Base-by-base conservation (phyloP, 2,329 filamentous ascomycete genomes). In the Scytalidium lignicola region DNA sequence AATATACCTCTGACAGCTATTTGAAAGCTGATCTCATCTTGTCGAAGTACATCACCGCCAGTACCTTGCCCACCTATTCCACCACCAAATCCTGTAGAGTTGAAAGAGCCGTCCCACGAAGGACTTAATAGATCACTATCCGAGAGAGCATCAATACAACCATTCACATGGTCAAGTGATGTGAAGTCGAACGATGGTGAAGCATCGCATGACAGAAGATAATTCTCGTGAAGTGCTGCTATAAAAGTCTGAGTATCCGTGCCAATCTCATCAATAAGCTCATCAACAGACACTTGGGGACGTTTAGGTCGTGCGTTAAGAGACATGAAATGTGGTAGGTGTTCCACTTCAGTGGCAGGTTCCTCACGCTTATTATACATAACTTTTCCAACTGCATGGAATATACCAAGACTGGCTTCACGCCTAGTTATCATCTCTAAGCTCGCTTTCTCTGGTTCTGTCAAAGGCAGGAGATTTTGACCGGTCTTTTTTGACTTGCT, bases 11-110 rank as follows among this genome's bases (percentile, higher is more conserved):
- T 82, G 0, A 95, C 88, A 3, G 90, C 90, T 17, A 92, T 84
- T 56, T 99, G 89, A 56, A 96, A 97, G 20, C 87, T 85, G 64
- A 99, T 91, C 63, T 99, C 93, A 55, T 96, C 90, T 67, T 97
- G 92, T 6, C 91, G 84, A 9, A 97, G 70, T 13, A 85, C 76
- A 52, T 96, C 92, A 47, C 83, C 81, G 18, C 79, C 79, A 1
- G 76, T 74, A 65, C 85, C 74, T 65, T 72, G 54, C 64, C 70
- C 68, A 63, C 68, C 55, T 18, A 54, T 74, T 20, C 76, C 72
- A 5, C 71, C 71, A 6, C 70, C 67, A 19, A 70, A 72, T 2
- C 82, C 80, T 32, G 76, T 72, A 0, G 80, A 80, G 19, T 82
- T 79, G 53, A 89, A 88, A 53, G 83, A 84, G 12, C 80, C 70